These are phyloP conservation scores for Cordyceps militaris DNA, from an alignment of 2,329 filamentous ascomycete genomes.

Conservation along the genomic window DNA sequence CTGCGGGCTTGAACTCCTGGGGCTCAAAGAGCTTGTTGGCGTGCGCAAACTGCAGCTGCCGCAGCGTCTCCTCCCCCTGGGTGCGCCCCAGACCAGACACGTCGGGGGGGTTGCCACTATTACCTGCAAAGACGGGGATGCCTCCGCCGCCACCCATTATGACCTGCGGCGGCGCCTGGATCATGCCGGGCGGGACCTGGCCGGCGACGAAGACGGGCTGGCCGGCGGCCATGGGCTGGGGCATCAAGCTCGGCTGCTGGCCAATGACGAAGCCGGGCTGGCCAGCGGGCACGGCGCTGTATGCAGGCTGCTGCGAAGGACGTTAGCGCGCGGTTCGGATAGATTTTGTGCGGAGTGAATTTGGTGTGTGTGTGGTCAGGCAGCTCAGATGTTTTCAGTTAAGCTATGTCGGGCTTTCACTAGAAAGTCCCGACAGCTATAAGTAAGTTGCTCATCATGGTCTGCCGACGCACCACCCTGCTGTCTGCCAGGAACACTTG, in stretches of 20 bases:
- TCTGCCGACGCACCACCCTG: background rate
- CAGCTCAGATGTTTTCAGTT: background rate
- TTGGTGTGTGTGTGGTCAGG: background rate
- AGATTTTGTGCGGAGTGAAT: background rate
- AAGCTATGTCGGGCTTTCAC: background rate
- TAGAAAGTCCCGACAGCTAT: background rate
- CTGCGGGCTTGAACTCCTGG: conserved; percentile 57
- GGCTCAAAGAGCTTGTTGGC: conserved; percentile 46
- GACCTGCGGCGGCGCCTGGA: conserved; percentile 9
- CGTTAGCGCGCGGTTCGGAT: conserved; percentile 10
- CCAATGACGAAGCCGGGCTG: conserved; percentile 26
- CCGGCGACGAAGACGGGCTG: conserved; percentile 29
- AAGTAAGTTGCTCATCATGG: background rate
- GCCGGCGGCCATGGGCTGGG: conserved; percentile 9
- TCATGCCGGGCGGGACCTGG: background rate
- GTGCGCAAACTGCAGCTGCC: conserved; percentile 43
- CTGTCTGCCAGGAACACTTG: conserved; percentile 25
- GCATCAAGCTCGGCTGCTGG: conserved; percentile 26
- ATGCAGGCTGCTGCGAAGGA: conserved; percentile 24
- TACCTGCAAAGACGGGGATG: conserved; percentile 35
- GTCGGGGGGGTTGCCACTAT: conserved; percentile 36
- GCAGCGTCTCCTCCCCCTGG: conserved; percentile 37
- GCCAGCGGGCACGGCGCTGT: conserved; percentile 23
- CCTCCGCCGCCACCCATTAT: background rate
- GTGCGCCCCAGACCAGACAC: conserved; percentile 47